Conservation (phyloP, 164 flowering plant species). For the Aristolochia fimbriata region DNA sequence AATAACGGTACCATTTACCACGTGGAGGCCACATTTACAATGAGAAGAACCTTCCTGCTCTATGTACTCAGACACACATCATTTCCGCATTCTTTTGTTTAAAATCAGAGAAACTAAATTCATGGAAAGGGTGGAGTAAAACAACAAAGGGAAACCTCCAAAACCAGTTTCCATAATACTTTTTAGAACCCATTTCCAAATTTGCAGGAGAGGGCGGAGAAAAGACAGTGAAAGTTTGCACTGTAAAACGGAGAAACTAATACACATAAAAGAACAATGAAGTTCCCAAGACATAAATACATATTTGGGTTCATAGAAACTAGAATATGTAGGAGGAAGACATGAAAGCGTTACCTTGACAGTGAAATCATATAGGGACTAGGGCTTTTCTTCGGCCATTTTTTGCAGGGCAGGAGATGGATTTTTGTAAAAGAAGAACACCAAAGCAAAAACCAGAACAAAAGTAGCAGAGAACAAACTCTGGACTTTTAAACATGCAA, state of each 20-base stretch:
- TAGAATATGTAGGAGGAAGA: too few species aligned
- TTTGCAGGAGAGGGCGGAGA: not conserved
- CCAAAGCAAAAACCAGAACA: constrained; percentile 15
- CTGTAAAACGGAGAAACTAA: too few species aligned
- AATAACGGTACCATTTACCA: constrained; percentile 24
- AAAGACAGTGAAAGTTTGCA: not conserved
- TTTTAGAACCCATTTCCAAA: not conserved
- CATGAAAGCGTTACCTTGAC: constrained; percentile 23
- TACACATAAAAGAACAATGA: too few species aligned
- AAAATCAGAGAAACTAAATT: not conserved
- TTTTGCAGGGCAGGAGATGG: constrained; percentile 12
- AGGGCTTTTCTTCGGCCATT: constrained; percentile 18
- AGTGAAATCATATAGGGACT: constrained; percentile 30
- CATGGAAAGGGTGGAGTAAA: not conserved
- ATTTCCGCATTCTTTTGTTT: constrained; percentile 66
- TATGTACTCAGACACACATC: constrained; percentile 64
- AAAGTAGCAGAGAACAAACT: constrained; percentile 16
- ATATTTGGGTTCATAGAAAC: too few species aligned
- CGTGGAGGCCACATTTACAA: constrained; percentile 92
- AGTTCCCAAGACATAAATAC: too few species aligned
- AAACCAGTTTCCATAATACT: not conserved
- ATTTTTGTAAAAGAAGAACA: constrained; percentile 10
- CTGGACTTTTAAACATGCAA: constrained; percentile 1
- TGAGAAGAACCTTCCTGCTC: constrained; percentile 74
- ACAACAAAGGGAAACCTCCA: not conserved